Percentiles rank a stretch among this genome's conserved stretches.
Conservation (phyloP, 2,329 filamentous ascomycete species). For the Paracamarosporium sp. region DNA sequence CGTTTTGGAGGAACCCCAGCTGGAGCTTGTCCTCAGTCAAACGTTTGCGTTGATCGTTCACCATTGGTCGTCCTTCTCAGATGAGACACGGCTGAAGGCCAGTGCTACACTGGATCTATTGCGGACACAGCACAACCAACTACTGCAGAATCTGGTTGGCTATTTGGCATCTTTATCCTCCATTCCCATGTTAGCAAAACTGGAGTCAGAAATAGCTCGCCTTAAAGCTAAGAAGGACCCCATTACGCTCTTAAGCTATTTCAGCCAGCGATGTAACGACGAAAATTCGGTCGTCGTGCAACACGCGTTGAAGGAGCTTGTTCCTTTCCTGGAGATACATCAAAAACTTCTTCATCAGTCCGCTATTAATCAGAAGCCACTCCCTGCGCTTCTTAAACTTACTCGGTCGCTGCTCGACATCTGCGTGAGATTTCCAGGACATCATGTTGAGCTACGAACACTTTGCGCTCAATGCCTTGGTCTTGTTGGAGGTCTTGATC, state of each 20-base stretch:
- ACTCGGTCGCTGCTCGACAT: constrained; percentile 84
- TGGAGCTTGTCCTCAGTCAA: constrained; percentile 81
- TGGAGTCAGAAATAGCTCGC: constrained; percentile 69
- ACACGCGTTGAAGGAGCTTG: constrained; percentile 80
- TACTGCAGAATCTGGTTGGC: constrained; percentile 71
- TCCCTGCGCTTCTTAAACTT: constrained; percentile 73
- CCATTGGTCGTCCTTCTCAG: constrained; percentile 76
- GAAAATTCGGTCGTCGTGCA: constrained; percentile 87
- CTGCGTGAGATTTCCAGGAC: constrained; percentile 77
- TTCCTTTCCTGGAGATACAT: constrained; percentile 72
- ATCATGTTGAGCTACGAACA: constrained; percentile 70
- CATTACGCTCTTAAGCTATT: constrained; percentile 72
- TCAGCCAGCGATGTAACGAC: constrained; percentile 75
- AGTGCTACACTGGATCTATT: constrained; percentile 70
- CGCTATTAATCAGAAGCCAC: constrained; percentile 82
- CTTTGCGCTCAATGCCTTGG: constrained; percentile 85
- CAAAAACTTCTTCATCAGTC: constrained; percentile 82
- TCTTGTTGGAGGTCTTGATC: constrained; percentile 87
- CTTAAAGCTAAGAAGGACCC: constrained; percentile 71
- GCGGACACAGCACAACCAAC: constrained; percentile 65
- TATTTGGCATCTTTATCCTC: constrained; percentile 79
- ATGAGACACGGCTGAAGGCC: constrained; percentile 65
- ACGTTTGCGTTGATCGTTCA: constrained; percentile 87
- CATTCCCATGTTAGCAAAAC: constrained; percentile 71
- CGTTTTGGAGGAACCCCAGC: constrained; percentile 74